phyloP scores from a whole-genome alignment of 2,329 filamentous ascomycete genomes.

The Aspergillus versicolor region DNA sequence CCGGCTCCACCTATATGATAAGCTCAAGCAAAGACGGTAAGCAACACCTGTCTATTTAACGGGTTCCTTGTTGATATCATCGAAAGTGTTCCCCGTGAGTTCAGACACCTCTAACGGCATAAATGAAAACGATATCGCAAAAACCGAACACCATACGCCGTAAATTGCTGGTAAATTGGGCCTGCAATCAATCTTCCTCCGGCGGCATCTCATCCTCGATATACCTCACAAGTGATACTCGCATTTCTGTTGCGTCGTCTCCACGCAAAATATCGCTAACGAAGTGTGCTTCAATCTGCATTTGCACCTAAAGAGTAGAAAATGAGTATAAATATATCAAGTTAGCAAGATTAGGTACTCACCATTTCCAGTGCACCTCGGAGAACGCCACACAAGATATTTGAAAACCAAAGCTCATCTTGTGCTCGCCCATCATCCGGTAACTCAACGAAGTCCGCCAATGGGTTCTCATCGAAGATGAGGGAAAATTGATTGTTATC shows the following conservation, averaged over 20 bases:
- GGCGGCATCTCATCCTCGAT: conserved; percentile 97
- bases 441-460: conserved; percentile 95
- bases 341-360: conserved; percentile 17
- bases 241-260: conserved; percentile 96
- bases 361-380: conserved; percentile 96
- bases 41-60: neutral
- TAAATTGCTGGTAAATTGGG: conserved; percentile 4
- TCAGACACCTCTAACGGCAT: neutral
- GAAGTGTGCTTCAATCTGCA: conserved; percentile 97
- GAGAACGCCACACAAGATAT: conserved; percentile 91
- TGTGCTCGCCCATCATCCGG: conserved; percentile 94
- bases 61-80: neutral
- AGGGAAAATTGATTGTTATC: conserved; percentile 97
- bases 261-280: conserved; percentile 89
- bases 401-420: conserved; percentile 97
- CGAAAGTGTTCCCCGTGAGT: neutral
- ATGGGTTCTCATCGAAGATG: conserved; percentile 93
- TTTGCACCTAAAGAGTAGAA: conserved; percentile 65
- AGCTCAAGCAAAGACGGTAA: neutral
- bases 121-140: conserved; percentile 3
- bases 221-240: conserved; percentile 85
- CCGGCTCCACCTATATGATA: neutral
- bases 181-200: conserved; percentile 75
- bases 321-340: conserved; percentile 1
- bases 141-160: conserved; percentile 28